Evolutionary conservation across 768 basidiomycete genomes (phyloP).

Genomic region (Mycena maculata): DNA sequence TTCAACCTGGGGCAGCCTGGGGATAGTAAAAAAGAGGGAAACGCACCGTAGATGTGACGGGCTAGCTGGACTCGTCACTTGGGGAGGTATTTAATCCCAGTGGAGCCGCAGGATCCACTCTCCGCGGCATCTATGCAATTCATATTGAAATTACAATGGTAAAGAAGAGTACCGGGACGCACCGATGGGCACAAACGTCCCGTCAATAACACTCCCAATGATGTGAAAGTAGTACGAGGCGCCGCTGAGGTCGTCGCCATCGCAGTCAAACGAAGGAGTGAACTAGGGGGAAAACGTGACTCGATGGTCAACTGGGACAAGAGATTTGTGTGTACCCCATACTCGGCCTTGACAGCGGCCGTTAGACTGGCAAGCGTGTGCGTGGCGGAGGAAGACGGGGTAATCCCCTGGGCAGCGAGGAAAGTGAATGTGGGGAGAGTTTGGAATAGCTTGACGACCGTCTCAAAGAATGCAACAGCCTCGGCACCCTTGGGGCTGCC

Average conservation of each 20-base stretch:
- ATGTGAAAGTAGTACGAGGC: conserved; percentile 69
- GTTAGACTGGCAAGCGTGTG: conserved; percentile 57
- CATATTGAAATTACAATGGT: neutral
- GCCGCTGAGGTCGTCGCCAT: conserved; percentile 48
- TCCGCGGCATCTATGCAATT: conserved; percentile 51
- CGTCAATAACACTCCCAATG: conserved; percentile 66
- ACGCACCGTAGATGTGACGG: too few relatives aligned
- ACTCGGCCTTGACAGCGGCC: conserved; percentile 54
- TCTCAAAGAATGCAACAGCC: conserved; percentile 63
- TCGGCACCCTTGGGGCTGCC: conserved; percentile 26
- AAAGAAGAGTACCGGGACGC: conserved; percentile 30
- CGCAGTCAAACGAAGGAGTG: conserved; percentile 60
- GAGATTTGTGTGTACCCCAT: conserved; percentile 44
- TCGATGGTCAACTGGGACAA: neutral
- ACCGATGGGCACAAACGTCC: conserved; percentile 64
- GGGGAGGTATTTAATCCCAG: conserved; percentile 60
- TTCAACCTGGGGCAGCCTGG: too few relatives aligned
- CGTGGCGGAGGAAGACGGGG: conserved; percentile 56
- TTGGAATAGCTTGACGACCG: conserved; percentile 50
- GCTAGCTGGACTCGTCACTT: too few relatives aligned
- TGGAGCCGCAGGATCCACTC: conserved; percentile 55
- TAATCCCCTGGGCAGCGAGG: conserved; percentile 65
- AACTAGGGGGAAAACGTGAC: conserved; percentile 45
- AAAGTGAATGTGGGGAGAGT: conserved; percentile 67
- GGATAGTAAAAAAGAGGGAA: too few relatives aligned